These are phyloP conservation scores for Eleusine indica DNA, from an alignment of 176 grass and related monocot genomes.

Conservation along the genomic window DNA sequence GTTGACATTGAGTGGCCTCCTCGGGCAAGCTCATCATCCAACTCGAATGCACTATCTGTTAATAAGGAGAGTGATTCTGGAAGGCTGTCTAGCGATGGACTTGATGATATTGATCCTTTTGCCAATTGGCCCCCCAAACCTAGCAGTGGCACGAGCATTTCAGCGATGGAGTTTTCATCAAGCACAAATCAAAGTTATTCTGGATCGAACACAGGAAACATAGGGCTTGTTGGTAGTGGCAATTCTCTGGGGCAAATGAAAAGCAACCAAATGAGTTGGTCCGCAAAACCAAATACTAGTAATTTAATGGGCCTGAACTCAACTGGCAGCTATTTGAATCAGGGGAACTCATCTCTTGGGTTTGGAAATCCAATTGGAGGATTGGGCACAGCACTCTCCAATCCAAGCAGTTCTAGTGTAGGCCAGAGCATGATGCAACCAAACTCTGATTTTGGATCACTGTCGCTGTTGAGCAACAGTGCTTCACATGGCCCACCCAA, in stretches of 20 bases:
- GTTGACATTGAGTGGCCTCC: constrained; percentile 97
- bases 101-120: constrained; percentile 94
- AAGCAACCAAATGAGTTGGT: constrained; percentile 51
- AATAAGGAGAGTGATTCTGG: constrained; percentile 58
- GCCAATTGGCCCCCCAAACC: constrained; percentile 88
- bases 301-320: constrained; percentile 55
- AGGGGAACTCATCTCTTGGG: constrained; percentile 45
- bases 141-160: constrained; percentile 41
- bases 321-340: constrained; percentile 47
- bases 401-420: constrained; percentile 39
- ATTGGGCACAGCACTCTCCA: constrained; percentile 33
- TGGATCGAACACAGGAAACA: constrained; percentile 46
- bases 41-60: constrained; percentile 42
- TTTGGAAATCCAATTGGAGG: constrained; percentile 59
- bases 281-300: constrained; percentile 37
- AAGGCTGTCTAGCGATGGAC: constrained; percentile 33
- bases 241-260: constrained; percentile 58
- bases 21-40: constrained; percentile 61
- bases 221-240: constrained; percentile 45
- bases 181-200: constrained; percentile 52
- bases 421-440: constrained; percentile 47
- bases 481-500: constrained; percentile 49
- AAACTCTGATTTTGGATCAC: constrained; percentile 59
- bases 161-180: constrained; percentile 30
- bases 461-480: constrained; percentile 38